These are phyloP conservation scores for Ustilago trichophora DNA, from an alignment of 1,284 basidiomycete genomes.

Conservation along the genomic window DNA sequence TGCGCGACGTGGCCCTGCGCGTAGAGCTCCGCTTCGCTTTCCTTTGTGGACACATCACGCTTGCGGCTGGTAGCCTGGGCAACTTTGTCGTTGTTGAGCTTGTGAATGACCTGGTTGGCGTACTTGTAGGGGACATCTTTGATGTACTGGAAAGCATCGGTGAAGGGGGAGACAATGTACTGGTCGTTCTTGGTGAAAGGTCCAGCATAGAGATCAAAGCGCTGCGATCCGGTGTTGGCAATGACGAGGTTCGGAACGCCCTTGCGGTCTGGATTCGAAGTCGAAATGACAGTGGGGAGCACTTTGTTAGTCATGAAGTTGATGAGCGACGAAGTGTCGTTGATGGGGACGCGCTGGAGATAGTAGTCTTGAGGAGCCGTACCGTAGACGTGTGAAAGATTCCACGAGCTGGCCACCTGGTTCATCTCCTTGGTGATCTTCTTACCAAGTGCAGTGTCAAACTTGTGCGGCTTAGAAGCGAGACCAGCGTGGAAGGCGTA, in stretches of 20 bases:
- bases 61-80: constrained; percentile 17
- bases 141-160: constrained; percentile 59
- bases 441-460: constrained; percentile 52
- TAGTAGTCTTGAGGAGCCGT: constrained; percentile 61
- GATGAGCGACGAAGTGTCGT: constrained; percentile 49
- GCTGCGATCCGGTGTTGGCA: constrained; percentile 60
- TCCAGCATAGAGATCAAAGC: constrained; percentile 59
- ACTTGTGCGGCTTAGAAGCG: constrained; percentile 19
- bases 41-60: constrained; percentile 16
- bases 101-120: constrained; percentile 46
- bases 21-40: constrained; percentile 26
- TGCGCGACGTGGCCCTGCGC: constrained; percentile 38
- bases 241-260: constrained; percentile 52
- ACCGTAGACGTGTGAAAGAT: constrained; percentile 57
- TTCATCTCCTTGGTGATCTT: constrained; percentile 53
- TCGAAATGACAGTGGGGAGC: constrained; percentile 60
- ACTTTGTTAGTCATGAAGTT: constrained; percentile 57
- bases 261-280: constrained; percentile 48
- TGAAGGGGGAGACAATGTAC: constrained; percentile 62
- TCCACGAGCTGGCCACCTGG: constrained; percentile 53
- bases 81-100: constrained; percentile 35
- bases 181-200: constrained; percentile 62
- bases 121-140: constrained; percentile 54
- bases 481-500: constrained; percentile 56
- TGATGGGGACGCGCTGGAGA: constrained; percentile 52